Conservation (phyloP, 108 stramenopile species). For the Cyclotella baltica region DNA sequence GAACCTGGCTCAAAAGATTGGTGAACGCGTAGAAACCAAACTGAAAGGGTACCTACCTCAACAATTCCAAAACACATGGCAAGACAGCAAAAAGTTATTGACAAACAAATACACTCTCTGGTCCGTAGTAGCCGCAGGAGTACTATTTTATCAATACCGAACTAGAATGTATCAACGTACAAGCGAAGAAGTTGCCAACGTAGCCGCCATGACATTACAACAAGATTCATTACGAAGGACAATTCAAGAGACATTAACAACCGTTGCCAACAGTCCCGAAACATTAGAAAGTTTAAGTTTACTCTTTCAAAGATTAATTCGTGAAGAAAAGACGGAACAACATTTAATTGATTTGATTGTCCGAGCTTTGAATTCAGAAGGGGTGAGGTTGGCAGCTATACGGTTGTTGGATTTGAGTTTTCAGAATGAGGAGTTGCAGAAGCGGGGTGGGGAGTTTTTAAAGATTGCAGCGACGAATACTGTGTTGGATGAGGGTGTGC, state of each 20-base stretch:
- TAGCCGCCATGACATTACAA: slow-evolving; percentile 48
- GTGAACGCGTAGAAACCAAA: slow-evolving; percentile 19
- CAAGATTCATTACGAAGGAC: slow-evolving; percentile 42
- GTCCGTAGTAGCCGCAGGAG: not conserved
- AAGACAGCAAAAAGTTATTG: slow-evolving; percentile 3
- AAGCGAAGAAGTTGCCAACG: slow-evolving; percentile 53
- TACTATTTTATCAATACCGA: slow-evolving; percentile 50
- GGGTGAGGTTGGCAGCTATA: slow-evolving; percentile 42
- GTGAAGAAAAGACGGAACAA: slow-evolving; percentile 46
- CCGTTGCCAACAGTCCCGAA: slow-evolving; percentile 49
- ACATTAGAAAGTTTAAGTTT: slow-evolving; percentile 40
- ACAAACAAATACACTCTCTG: slow-evolving; percentile 52
- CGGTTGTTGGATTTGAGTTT: slow-evolving; percentile 44
- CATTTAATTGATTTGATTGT: slow-evolving; percentile 54
- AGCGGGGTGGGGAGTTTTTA: slow-evolving; percentile 49
- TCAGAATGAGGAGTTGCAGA: slow-evolving; percentile 47
- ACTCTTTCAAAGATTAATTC: slow-evolving; percentile 45
- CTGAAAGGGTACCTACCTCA: not conserved
- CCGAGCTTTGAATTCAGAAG: slow-evolving; percentile 42
- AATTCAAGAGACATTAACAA: slow-evolving; percentile 52
- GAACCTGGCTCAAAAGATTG: slow-evolving; percentile 18
- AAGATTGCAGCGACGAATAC: slow-evolving; percentile 48
- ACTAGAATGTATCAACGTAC: slow-evolving; percentile 46
- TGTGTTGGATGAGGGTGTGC: slow-evolving; percentile 50
- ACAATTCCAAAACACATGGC: not conserved